Conservation (phyloP, 2,329 filamentous ascomycete species). For the Apiospora sp. region DNA sequence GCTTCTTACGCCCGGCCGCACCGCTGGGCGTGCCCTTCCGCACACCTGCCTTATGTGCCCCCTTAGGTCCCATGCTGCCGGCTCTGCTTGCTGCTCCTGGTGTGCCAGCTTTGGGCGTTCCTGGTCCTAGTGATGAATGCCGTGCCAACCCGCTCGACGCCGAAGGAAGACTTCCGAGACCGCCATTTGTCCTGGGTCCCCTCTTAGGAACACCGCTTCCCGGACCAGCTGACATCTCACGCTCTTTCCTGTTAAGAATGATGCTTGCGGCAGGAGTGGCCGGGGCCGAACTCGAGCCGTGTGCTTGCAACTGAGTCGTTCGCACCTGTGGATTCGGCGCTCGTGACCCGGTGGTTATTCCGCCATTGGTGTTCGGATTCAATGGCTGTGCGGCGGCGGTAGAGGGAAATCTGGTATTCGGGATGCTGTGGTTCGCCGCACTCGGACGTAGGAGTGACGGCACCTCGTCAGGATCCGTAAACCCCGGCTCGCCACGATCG, state of each 20-base stretch:
- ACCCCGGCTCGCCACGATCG: constrained; percentile 68
- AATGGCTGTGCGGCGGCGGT: constrained; percentile 46
- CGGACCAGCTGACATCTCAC: constrained; percentile 68
- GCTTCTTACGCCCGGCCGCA: constrained; percentile 45
- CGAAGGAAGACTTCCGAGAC: constrained; percentile 55
- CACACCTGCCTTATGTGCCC: constrained; percentile 51
- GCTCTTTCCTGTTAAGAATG: constrained; percentile 62
- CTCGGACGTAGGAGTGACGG: constrained; percentile 68
- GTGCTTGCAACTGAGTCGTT: constrained; percentile 56
- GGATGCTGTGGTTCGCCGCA: constrained; percentile 61
- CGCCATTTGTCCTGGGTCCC: constrained; percentile 56
- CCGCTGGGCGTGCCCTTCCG: constrained; percentile 54
- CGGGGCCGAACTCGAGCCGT: constrained; percentile 64
- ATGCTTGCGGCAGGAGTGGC: constrained; percentile 68
- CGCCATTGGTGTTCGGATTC: constrained; percentile 41
- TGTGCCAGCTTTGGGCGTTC: constrained; percentile 62
- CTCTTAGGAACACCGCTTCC: constrained; percentile 57
- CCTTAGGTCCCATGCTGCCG: constrained; percentile 67
- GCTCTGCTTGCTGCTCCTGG: constrained; percentile 53
- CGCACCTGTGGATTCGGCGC: constrained; percentile 56
- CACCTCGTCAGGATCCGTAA: constrained; percentile 68
- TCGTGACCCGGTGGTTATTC: constrained; percentile 53
- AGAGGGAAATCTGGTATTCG: constrained; percentile 46
- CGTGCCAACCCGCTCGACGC: constrained; percentile 67
- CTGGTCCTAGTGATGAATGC: constrained; percentile 69